Conservation (phyloP, 371 early-diverging fungal species). For the Capillidium rhysosporum region DNA sequence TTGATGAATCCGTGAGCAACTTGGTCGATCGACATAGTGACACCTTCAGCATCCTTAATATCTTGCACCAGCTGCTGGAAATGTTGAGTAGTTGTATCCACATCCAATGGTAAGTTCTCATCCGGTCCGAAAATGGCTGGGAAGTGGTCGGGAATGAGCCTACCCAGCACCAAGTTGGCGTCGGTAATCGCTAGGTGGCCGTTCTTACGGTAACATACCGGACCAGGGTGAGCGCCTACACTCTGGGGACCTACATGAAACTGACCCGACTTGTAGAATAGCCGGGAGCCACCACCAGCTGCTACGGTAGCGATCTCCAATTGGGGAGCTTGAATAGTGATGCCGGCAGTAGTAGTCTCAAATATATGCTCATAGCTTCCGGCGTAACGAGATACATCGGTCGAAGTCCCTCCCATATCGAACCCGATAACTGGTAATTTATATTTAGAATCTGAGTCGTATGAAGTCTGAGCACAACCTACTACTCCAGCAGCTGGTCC, state of each 20-base stretch:
- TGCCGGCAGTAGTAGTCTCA: constrained; percentile 85
- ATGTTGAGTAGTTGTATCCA: constrained; percentile 30
- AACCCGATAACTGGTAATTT: constrained; percentile 73
- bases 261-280: constrained; percentile 83
- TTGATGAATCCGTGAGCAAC: constrained; percentile 83
- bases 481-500: constrained; percentile 96
- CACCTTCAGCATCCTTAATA: constrained; percentile 28
- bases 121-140: constrained; percentile 87
- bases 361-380: constrained; percentile 83
- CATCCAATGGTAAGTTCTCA: constrained; percentile 64
- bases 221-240: constrained; percentile 90
- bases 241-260: constrained; percentile 90
- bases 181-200: constrained; percentile 87
- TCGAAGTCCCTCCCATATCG: constrained; percentile 93
- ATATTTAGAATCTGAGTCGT: constrained; percentile 15
- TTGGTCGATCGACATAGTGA: constrained; percentile 47
- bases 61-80: constrained; percentile 38
- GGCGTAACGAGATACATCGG: constrained; percentile 85
- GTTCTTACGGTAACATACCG: constrained; percentile 81
- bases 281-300: constrained; percentile 89
- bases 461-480: constrained; percentile 73
- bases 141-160: constrained; percentile 71
- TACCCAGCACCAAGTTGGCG: constrained; percentile 77
- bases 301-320: constrained; percentile 90
- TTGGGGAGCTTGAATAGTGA: constrained; percentile 89